These are phyloP conservation scores for Hypoxylon crocopeplum DNA, from an alignment of 495 filamentous ascomycete species.

Conservation along the genomic window DNA sequence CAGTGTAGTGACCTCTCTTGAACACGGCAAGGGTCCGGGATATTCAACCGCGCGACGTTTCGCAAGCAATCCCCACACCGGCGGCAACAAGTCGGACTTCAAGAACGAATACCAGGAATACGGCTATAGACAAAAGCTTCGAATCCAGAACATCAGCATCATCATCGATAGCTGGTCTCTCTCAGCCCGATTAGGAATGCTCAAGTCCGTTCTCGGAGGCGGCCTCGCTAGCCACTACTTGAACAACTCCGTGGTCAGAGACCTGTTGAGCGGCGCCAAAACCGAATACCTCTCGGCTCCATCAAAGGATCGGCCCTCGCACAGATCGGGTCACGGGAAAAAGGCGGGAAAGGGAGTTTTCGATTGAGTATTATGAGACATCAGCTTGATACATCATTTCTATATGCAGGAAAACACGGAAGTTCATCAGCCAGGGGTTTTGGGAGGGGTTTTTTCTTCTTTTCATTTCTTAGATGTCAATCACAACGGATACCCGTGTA, in stretches of 20 bases:
- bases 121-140: slow-evolving; percentile 78
- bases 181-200: slow-evolving; percentile 73
- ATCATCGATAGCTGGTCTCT: slow-evolving; percentile 93
- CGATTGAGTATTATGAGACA: slow-evolving; percentile 12
- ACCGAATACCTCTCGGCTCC: slow-evolving; percentile 40
- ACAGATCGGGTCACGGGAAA: slow-evolving; percentile 18
- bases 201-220: slow-evolving; percentile 78
- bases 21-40: slow-evolving; percentile 63
- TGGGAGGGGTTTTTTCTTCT: background rate
- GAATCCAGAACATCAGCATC: slow-evolving; percentile 75
- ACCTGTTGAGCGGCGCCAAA: slow-evolving; percentile 61
- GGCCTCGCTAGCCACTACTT: slow-evolving; percentile 84
- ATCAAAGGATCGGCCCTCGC: slow-evolving; percentile 19
- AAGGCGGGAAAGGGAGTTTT: slow-evolving; percentile 7
- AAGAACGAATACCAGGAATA: slow-evolving; percentile 75
- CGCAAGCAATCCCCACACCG: slow-evolving; percentile 48
- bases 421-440: no score
- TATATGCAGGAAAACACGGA: background rate
- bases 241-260: slow-evolving; percentile 78
- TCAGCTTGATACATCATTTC: background rate
- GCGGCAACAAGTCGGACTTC: slow-evolving; percentile 67
- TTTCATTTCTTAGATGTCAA: no score
- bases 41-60: slow-evolving; percentile 53
- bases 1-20: slow-evolving; percentile 84
- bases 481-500: no score